These are phyloP conservation scores for Saturnispora zaruensis DNA, from an alignment of 805 yeast species.

Conservation along the genomic window DNA sequence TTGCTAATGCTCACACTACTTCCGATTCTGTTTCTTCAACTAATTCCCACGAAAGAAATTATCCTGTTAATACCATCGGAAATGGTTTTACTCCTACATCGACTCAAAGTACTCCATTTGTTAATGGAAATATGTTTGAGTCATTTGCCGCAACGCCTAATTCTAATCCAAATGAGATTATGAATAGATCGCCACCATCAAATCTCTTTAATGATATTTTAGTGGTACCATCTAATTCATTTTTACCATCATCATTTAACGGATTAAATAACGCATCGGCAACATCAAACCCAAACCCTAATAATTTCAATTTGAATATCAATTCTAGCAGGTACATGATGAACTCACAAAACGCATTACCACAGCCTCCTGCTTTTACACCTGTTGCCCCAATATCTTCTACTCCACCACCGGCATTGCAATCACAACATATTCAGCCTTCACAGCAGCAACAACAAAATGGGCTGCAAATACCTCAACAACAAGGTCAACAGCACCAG, in stretches of 20 bases:
- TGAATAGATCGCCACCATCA: conserved; percentile 9
- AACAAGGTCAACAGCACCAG: not conserved
- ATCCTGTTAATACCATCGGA: not conserved
- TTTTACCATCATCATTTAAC: conserved; percentile 7
- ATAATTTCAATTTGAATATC: conserved; percentile 4
- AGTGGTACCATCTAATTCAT: conserved; percentile 2
- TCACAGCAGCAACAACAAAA: conserved; percentile 6
- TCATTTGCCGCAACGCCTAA: conserved; percentile 1
- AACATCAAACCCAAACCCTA: not conserved
- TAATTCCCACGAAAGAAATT: conserved; percentile 7
- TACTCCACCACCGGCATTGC: not conserved
- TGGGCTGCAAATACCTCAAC: not conserved
- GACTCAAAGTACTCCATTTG: conserved; percentile 6
- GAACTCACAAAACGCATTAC: not conserved
- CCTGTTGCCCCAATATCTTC: not conserved
- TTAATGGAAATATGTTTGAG: conserved; percentile 3
- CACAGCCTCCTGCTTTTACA: not conserved
- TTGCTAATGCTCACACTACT: conserved; percentile 12
- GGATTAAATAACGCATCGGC: not conserved
- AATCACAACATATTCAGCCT: not conserved
- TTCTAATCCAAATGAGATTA: conserved; percentile 2
- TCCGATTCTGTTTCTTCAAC: conserved; percentile 11
- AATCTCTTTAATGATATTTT: conserved; percentile 7
- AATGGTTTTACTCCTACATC: not conserved
- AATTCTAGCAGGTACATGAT: not conserved